Evolutionary conservation across 2,329 filamentous ascomycete genomes (phyloP), one percentile per base, ranked within the genome.

Genomic region (Fusarium burgessii): DNA sequence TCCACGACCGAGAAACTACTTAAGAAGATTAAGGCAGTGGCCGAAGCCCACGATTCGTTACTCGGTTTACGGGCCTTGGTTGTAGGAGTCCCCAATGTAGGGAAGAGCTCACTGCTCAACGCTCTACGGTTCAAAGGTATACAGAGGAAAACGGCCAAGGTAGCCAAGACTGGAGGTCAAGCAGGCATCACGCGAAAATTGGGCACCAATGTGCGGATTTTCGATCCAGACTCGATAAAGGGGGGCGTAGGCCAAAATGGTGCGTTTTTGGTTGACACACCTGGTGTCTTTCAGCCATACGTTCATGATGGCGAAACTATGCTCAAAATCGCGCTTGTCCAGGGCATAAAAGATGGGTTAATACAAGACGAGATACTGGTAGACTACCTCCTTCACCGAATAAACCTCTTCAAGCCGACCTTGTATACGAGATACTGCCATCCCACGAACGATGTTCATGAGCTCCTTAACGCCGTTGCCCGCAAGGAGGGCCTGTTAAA

Each of bases 81-180:
- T 2, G 95, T 98, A 17, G 96, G 96, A 59, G 98, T 99, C 95
- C 96, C 96, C 38, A 99, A 99, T 78, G 93, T 97, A 1, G 96
- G 96, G 38, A 99, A 99, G 82, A 97, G 93, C 49, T 94, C 95
- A 2, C 85, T 99, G n/a, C 89, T 99, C 43, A 99, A 99, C 80
- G 89, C 91, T 18, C 87, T 98, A 51, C 91, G 96, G 23, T 88
- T 86, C 42, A 84, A 87, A 20, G 93, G 94, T 42, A 87, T 78
- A 2, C 77, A 78, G 51, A 85, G 86, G 23, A 75, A 75, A 36
- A 77, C 78, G 18, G 71, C 79, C 32, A 97, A 95, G 79, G 95
- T 90, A 2, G 93, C 95, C 40, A 86, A 85, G 68, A 98, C 95
- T 2, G 96, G 96, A 13, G 90, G 92, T 14, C 91, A 98, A 77